A percentile compares a stretch with the other conserved stretches of the same genome.
Evolutionary conservation across 2,329 filamentous ascomycete genomes (phyloP).

Genomic region (Blastomyces percursus): DNA sequence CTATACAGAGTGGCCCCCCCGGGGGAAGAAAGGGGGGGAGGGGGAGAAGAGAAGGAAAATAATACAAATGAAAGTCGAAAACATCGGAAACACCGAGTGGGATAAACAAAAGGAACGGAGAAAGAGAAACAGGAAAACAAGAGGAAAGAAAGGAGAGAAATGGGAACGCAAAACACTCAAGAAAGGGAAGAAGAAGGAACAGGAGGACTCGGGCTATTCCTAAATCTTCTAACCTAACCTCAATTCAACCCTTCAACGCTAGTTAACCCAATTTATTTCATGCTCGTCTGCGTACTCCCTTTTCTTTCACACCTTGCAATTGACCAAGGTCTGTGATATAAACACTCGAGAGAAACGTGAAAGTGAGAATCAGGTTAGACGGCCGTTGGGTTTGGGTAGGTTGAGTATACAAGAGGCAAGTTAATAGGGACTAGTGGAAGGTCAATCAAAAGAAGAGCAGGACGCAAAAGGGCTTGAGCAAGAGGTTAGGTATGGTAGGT

Average conservation of each 20-base stretch:
- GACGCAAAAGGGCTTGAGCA: not conserved
- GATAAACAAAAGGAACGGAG: slow-evolving; percentile 8
- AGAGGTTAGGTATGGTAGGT: not conserved
- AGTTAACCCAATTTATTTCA: no score
- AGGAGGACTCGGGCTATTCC: no score
- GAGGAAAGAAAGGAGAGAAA: not conserved
- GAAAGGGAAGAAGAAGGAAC: no score
- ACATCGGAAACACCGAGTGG: not conserved
- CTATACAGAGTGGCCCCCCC: slow-evolving; percentile 15
- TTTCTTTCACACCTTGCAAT: not conserved
- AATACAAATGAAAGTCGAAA: not conserved
- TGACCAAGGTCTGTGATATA: not conserved
- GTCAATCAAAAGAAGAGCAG: no score
- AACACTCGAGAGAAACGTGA: not conserved
- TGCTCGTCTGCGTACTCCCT: no score
- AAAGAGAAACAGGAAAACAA: slow-evolving; percentile 16
- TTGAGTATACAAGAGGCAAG: not conserved
- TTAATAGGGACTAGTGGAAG: not conserved
- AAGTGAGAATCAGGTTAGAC: not conserved
- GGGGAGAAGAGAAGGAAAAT: no score
- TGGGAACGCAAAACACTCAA: no score
- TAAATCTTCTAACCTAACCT: no score
- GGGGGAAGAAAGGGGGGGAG: no score
- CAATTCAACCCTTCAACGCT: no score
- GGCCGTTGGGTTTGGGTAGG: not conserved